Evolutionary conservation across 495 filamentous ascomycete genomes (phyloP).

Genomic region (Evansstolkia leycettana): DNA sequence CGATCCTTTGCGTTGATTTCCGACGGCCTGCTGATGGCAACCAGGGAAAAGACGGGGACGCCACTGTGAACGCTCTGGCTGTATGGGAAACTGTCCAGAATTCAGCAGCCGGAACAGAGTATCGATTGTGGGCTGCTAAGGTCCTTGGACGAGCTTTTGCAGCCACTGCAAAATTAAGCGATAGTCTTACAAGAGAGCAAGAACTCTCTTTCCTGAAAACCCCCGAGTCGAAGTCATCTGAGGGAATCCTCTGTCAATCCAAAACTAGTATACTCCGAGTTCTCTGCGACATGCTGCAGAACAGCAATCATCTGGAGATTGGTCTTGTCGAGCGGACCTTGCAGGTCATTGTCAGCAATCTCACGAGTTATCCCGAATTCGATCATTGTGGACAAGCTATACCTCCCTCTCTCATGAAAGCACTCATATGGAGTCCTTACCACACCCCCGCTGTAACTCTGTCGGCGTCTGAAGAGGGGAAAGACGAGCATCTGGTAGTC

Average conservation of each 20-base stretch:
- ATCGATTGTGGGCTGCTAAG: slow-evolving; percentile 71
- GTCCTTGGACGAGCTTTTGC: slow-evolving; percentile 78
- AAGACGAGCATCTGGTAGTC: slow-evolving; percentile 3
- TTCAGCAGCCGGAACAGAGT: slow-evolving; percentile 47
- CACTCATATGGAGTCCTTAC: slow-evolving; percentile 34
- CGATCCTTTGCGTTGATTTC: slow-evolving; percentile 64
- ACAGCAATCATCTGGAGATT: slow-evolving; percentile 46
- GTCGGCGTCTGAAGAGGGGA: slow-evolving; percentile 7
- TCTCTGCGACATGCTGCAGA: slow-evolving; percentile 56
- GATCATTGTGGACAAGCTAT: slow-evolving; percentile 34
- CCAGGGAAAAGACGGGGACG: slow-evolving; percentile 45
- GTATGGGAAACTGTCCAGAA: slow-evolving; percentile 65
- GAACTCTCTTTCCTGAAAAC: slow-evolving; percentile 15
- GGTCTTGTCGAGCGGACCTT: slow-evolving; percentile 71
- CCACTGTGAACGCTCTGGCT: slow-evolving; percentile 44
- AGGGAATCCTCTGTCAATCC: slow-evolving; percentile 19
- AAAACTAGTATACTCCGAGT: slow-evolving; percentile 45
- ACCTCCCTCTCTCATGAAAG: slow-evolving; percentile 24
- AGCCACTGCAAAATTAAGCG: slow-evolving; percentile 49
- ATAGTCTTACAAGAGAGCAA: slow-evolving; percentile 29
- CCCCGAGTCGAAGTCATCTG: background rate
- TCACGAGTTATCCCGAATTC: slow-evolving; percentile 31
- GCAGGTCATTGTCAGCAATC: slow-evolving; percentile 51
- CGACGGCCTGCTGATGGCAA: slow-evolving; percentile 38
- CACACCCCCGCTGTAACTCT: slow-evolving; percentile 17